Conservation (phyloP, 2,329 filamentous ascomycete species). For the Annulohypoxylon truncatum region DNA sequence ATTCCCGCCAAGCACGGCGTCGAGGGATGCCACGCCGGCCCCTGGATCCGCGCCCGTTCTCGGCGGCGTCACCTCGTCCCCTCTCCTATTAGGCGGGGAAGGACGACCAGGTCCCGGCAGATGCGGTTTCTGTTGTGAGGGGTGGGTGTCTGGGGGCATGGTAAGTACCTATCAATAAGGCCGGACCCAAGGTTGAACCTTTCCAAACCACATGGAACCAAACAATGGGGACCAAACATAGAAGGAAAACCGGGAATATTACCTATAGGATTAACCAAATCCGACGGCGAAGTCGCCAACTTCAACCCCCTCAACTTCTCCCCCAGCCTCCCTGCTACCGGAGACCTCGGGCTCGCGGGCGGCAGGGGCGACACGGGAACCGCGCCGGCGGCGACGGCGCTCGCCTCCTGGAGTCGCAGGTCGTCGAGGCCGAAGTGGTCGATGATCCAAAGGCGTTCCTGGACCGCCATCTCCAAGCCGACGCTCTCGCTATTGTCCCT, state of each 20-base stretch:
- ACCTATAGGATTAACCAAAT: constrained; percentile 69
- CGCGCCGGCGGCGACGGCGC: constrained; percentile 38
- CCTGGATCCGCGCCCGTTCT: constrained; percentile 36
- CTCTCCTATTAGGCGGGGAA: constrained; percentile 2
- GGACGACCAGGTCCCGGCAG: constrained; percentile 13
- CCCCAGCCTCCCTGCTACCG: constrained; percentile 74
- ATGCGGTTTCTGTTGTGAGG: constrained; percentile 17
- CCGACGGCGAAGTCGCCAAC: constrained; percentile 77
- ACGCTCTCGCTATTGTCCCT: constrained; percentile 82
- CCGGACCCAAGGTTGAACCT: too few relatives aligned
- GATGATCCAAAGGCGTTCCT: constrained; percentile 88
- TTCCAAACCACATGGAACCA: neutral
- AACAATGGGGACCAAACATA: neutral
- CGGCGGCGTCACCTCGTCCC: neutral
- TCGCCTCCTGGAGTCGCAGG: constrained; percentile 47
- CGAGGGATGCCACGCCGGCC: constrained; percentile 51
- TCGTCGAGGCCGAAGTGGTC: constrained; percentile 77
- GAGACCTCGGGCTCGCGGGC: constrained; percentile 69
- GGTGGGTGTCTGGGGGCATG: constrained; percentile 5
- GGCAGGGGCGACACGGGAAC: constrained; percentile 50
- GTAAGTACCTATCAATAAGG: constrained; percentile 3
- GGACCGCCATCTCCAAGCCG: constrained; percentile 83
- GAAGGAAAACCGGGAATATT: constrained; percentile 33
- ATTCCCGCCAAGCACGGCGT: constrained; percentile 54
- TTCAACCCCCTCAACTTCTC: constrained; percentile 85